A percentile compares a stretch with the other conserved stretches of the same genome.
Conservation (phyloP, 805 yeast genomes). For the Saccharomycopsis sp. region DNA sequence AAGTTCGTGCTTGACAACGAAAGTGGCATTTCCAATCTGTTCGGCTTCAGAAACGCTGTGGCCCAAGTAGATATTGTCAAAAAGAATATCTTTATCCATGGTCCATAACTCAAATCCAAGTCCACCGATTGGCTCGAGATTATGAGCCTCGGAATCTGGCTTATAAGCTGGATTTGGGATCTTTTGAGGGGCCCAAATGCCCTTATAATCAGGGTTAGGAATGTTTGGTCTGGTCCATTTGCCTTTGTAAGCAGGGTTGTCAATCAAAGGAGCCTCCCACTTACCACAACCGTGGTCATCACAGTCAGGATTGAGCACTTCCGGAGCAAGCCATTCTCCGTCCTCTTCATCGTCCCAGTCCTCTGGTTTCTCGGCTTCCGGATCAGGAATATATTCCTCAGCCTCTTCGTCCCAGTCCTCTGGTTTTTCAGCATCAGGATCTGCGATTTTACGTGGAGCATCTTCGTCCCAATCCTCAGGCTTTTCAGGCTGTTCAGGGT, state of each 20-base stretch:
- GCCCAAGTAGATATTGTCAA: constrained; percentile 82
- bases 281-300: constrained; percentile 67
- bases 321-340: constrained; percentile 76
- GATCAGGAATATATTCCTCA: constrained; percentile 56
- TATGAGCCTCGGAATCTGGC: constrained; percentile 51
- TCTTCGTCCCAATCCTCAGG: constrained; percentile 84
- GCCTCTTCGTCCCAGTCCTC: constrained; percentile 71
- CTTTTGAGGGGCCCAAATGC: constrained; percentile 65
- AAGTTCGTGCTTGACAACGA: constrained; percentile 43
- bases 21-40: constrained; percentile 70
- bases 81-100: constrained; percentile 65
- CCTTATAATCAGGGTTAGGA: constrained; percentile 70
- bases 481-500: constrained; percentile 55
- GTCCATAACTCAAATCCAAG: constrained; percentile 89
- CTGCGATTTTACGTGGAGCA: constrained; percentile 57
- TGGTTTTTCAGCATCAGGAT: constrained; percentile 65
- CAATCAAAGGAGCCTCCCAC: constrained; percentile 64
- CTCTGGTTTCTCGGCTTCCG: constrained; percentile 58
- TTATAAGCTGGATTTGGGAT: constrained; percentile 66
- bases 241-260: constrained; percentile 69
- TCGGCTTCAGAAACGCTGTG: constrained; percentile 84
- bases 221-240: constrained; percentile 68
- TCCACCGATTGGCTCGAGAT: constrained; percentile 66
- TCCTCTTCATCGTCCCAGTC: constrained; percentile 90
- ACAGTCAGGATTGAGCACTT: constrained; percentile 70